Base-by-base conservation (phyloP, 2,329 filamentous ascomycete genomes). In the Phyllosticta citribraziliensis region DNA sequence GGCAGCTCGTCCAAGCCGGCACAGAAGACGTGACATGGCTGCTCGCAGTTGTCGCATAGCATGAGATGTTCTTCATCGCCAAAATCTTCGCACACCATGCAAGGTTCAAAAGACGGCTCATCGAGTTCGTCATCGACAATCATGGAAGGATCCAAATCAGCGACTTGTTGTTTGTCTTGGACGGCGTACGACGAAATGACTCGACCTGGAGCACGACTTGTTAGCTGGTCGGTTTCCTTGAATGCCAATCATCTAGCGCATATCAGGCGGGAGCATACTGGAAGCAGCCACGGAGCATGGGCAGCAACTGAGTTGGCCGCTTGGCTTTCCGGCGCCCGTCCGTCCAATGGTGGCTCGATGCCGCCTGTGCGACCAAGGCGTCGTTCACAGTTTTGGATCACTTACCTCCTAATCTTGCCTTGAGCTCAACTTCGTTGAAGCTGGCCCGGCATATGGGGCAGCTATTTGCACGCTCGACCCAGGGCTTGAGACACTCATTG, bases 391-490 rank as follows among this genome's bases (percentile, higher is more conserved):
- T 2, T 20, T 22, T 50, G 25, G 22, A 52, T 35, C 22, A 80
- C 84, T 76, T 83, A 94, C 91, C 90, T 80, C 90, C 88, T 69
- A 91, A 77, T 67, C 82, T 84, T 70, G 88, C 85, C 74, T 88
- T 88, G 64, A 99, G 86, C 72, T 94, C 86, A 66, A 99, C 92
- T 68, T 88, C 78, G 75, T 97, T 93, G 79, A 99, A 97, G 65
- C 83, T 85, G 69, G 90, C 88, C 67, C 94, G 89, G 76, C 94
- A 99, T 74, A 99, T 96, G 54, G 94, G 94, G 75, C 94, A 99
- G 72, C 92, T 97, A 76, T 97, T 99, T 65, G 94, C 93, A 74
- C 95, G 88, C 76, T 95, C 90, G 54, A 93, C 91, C 94, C 94
- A 99, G 67, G 91, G 90, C 68, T 88, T 88, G 67, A 99, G 82